These are phyloP conservation scores for Chrysosporium keratinophilum DNA, from an alignment of 2,329 filamentous ascomycete genomes.

Conservation along the genomic window DNA sequence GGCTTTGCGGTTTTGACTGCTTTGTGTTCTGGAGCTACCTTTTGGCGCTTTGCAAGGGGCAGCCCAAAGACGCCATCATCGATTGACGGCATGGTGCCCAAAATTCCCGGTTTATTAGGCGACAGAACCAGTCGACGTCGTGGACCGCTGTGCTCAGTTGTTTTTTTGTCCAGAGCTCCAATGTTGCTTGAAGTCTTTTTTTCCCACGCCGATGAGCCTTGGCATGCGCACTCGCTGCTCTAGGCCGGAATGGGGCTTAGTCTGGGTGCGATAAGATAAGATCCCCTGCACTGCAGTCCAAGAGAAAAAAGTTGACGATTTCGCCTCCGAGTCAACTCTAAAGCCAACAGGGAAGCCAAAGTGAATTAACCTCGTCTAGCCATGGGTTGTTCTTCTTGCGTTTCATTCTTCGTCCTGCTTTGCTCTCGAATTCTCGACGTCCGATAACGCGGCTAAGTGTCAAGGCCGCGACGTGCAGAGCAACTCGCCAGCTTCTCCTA, in stretches of 20 bases:
- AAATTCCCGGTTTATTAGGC: neutral
- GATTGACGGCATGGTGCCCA: slow-evolving; percentile 37
- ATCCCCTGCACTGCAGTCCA: neutral
- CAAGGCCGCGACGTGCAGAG: neutral
- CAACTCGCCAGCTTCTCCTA: neutral
- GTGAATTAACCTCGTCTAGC: neutral
- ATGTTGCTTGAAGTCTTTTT: neutral
- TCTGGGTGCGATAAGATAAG: slow-evolving; percentile 7
- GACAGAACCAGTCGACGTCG: neutral
- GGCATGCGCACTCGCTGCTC: neutral
- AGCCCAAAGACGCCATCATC: slow-evolving; percentile 46
- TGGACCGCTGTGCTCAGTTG: neutral
- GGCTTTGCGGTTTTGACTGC: slow-evolving; percentile 14
- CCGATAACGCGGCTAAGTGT: neutral
- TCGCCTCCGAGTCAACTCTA: neutral
- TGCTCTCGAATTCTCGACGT: neutral
- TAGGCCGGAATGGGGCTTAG: neutral
- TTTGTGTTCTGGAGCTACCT: slow-evolving; percentile 41
- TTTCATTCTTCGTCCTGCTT: neutral
- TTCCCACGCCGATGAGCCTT: neutral
- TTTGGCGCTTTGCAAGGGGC: slow-evolving; percentile 68
- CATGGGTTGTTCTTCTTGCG: neutral
- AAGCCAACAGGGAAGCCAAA: neutral
- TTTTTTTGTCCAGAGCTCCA: neutral
- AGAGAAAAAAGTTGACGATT: slow-evolving; percentile 3